phyloP scores from a whole-genome alignment of 1,284 basidiomycete genomes.

The Boletus putidus region DNA sequence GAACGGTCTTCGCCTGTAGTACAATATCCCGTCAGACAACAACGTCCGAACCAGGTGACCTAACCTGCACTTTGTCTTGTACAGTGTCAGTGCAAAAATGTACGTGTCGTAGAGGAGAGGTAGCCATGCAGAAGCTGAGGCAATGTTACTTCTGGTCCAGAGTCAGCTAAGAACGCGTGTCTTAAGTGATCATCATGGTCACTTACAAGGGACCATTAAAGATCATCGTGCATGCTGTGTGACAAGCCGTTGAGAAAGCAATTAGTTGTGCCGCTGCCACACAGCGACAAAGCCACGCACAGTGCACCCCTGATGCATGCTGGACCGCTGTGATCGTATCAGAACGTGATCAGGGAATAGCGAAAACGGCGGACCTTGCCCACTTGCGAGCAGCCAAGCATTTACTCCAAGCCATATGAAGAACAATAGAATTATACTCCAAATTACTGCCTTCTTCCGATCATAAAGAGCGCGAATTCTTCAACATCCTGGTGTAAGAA shows the following conservation, averaged over 20 bases:
- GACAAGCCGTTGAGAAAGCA: not conserved
- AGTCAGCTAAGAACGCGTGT: not conserved
- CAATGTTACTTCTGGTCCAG: slow-evolving; percentile 23
- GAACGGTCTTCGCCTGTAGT: slow-evolving; percentile 42
- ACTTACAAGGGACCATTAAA: slow-evolving; percentile 27
- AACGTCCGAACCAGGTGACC: slow-evolving; percentile 40
- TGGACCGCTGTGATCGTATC: slow-evolving; percentile 20
- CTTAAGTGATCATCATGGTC: not conserved
- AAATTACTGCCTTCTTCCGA: slow-evolving; percentile 24
- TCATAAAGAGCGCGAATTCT: slow-evolving; percentile 24
- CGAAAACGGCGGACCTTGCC: slow-evolving; percentile 21
- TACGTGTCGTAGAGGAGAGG: slow-evolving; percentile 49
- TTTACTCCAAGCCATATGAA: slow-evolving; percentile 40
- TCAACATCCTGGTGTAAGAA: not conserved
- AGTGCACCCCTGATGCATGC: slow-evolving; percentile 11
- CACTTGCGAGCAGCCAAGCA: slow-evolving; percentile 42
- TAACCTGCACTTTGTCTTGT: slow-evolving; percentile 31
- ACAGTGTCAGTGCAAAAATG: slow-evolving; percentile 42
- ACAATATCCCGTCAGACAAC: slow-evolving; percentile 46
- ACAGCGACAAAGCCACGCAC: slow-evolving; percentile 14
- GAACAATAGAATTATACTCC: slow-evolving; percentile 33
- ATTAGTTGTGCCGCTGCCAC: not conserved
- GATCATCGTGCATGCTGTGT: slow-evolving; percentile 46
- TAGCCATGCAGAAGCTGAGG: slow-evolving; percentile 48
- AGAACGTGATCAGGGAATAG: not conserved